Conservation (phyloP, 176 grass and related monocot genomes). For the Thinopyrum elongatum region DNA sequence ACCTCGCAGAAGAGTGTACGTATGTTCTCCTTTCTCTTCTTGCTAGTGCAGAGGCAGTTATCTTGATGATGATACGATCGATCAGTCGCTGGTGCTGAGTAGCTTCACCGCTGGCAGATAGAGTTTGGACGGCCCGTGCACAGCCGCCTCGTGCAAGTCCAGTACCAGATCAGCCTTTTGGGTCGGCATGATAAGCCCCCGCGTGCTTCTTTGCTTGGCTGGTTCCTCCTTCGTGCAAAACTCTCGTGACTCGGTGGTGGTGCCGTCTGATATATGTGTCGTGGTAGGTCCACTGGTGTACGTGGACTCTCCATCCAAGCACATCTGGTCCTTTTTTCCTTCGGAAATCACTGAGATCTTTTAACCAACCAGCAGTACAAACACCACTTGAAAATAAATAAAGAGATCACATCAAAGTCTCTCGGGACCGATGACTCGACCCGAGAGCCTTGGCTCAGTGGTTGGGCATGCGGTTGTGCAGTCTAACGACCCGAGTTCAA, state of each 20-base stretch:
- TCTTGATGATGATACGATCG: not conserved
- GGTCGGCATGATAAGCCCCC: not conserved
- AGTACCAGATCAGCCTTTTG: not conserved
- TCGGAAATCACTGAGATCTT: too few relatives aligned
- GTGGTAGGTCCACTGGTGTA: not conserved
- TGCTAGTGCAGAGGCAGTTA: not conserved
- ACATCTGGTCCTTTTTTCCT: not conserved
- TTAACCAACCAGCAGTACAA: too few relatives aligned
- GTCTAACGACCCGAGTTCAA: too few relatives aligned
- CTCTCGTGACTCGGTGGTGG: not conserved
- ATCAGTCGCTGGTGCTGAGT: not conserved
- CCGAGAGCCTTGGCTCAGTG: too few relatives aligned
- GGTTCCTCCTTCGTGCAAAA: not conserved
- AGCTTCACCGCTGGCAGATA: constrained; percentile 29
- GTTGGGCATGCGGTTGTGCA: too few relatives aligned
- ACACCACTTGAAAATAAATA: too few relatives aligned
- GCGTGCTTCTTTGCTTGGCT: not conserved
- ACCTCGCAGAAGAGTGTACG: not conserved
- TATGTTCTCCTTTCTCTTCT: not conserved
- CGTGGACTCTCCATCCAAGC: not conserved
- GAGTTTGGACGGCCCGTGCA: not conserved
- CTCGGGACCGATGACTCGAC: too few relatives aligned
- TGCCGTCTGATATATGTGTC: not conserved
- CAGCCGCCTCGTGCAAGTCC: not conserved
- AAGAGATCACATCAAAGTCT: too few relatives aligned